phyloP scores from a whole-genome alignment of 1,139 yeast species.

The Debaryomyces fabryi region DNA sequence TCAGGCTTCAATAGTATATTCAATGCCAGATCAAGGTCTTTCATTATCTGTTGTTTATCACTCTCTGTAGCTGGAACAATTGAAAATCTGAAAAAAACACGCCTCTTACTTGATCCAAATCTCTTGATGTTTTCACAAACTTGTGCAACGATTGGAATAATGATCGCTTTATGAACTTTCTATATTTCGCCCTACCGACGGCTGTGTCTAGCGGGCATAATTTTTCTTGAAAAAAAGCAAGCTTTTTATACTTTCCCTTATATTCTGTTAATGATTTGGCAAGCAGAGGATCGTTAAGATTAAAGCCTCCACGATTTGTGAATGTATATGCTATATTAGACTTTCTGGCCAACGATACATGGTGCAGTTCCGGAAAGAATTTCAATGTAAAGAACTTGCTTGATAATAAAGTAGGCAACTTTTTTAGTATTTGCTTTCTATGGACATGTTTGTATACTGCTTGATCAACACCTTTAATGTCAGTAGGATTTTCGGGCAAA shows the following conservation, averaged over 20 bases:
- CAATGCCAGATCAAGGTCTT: slow-evolving; percentile 32
- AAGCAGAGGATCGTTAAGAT: slow-evolving; percentile 30
- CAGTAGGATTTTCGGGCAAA: slow-evolving; percentile 33
- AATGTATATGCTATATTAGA: slow-evolving; percentile 44
- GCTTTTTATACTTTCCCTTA: slow-evolving; percentile 29
- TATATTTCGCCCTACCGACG: slow-evolving; percentile 31
- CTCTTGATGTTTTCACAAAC: slow-evolving; percentile 15
- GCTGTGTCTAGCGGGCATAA: slow-evolving; percentile 39
- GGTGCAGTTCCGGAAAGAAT: slow-evolving; percentile 34
- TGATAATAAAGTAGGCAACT: slow-evolving; percentile 24
- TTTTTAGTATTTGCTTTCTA: slow-evolving; percentile 16
- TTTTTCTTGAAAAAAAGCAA: slow-evolving; percentile 27
- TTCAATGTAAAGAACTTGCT: slow-evolving; percentile 28
- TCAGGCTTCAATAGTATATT: slow-evolving; percentile 24
- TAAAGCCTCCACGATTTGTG: slow-evolving; percentile 32
- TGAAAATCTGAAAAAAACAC: slow-evolving; percentile 42
- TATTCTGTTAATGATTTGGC: slow-evolving; percentile 27
- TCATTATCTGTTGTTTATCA: slow-evolving; percentile 33
- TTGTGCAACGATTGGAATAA: slow-evolving; percentile 25
- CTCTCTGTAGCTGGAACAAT: slow-evolving; percentile 39
- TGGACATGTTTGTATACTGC: slow-evolving; percentile 23
- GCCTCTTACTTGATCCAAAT: slow-evolving; percentile 31
- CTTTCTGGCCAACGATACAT: slow-evolving; percentile 32
- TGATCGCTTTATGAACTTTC: slow-evolving; percentile 29
- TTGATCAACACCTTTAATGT: slow-evolving; percentile 43